A percentile compares a stretch with the other conserved stretches of the same genome.
Evolutionary conservation across 441 rosid genomes (phyloP).

Genomic region (Iberis amara): DNA sequence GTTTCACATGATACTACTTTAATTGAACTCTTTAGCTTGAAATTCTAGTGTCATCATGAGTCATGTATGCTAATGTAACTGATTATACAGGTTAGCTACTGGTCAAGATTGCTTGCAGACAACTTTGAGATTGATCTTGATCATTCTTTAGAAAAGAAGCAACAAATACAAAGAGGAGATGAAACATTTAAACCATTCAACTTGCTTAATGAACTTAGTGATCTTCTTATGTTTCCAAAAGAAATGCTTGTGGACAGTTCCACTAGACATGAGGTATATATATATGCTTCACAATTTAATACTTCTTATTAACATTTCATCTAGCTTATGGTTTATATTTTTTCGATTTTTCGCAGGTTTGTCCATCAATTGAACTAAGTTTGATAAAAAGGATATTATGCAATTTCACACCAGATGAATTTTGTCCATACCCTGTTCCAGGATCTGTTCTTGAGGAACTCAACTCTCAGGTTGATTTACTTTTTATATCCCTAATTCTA

Average conservation of each 20-base stretch:
- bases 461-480: conserved; percentile 60
- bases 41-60: conserved; percentile 3
- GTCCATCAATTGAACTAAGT: conserved; percentile 67
- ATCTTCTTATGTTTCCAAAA: conserved; percentile 93
- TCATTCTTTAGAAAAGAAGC: conserved; percentile 35
- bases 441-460: conserved; percentile 78
- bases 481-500: background rate
- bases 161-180: conserved; percentile 33
- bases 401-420: conserved; percentile 92
- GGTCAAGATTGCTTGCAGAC: conserved; percentile 79
- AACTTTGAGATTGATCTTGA: conserved; percentile 50
- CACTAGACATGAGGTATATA: conserved; percentile 65
- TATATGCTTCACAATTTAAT: conserved; percentile 4
- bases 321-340: conserved; percentile 4
- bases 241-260: conserved; percentile 73
- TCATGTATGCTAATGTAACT: conserved; percentile 3
- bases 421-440: conserved; percentile 81
- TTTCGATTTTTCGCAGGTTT: conserved; percentile 40
- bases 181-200: conserved; percentile 40
- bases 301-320: conserved; percentile 8
- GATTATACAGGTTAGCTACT: conserved; percentile 62
- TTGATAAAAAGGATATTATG: conserved; percentile 75
- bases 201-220: conserved; percentile 72
- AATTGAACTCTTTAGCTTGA: conserved; percentile 9
- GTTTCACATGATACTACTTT: conserved; percentile 9